Evolutionary conservation across 306 rosid species (phyloP), one percentile per base, ranked within the genome.

Genomic region (Crataegus laevigata): DNA sequence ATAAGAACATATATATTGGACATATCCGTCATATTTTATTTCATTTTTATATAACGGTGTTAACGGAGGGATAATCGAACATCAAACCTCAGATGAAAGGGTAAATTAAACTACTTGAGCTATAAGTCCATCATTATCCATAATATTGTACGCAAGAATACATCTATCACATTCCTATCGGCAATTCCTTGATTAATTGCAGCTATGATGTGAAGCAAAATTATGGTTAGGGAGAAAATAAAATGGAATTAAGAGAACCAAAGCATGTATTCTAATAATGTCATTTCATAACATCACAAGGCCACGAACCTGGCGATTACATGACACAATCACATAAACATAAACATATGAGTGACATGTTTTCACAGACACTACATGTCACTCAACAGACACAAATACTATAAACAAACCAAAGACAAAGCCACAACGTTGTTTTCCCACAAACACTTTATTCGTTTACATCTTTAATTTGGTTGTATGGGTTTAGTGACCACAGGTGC

Each of bases 401-500:
- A 28, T 50, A 47, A 69, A 71, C 54, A 66, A 29, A 77, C 54
- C 43, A 75, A 55, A 67, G 66, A 64, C 1, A 30, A 62, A 63
- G 32, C 52, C 79, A 73, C 78, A 62, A 57, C 59, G 75, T 80
- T 83, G 78, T 88, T 17, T 86, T 11, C 43, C 7, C 50, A 72
- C n/a, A 42, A 77, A 9, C 65, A 73, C n/a, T n/a, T 50, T n/a
- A 36, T 36, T 36, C 40, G 40, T 7, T 36, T 66, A 66, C 68
- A 55, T 80, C 9, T 61, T 80, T 81, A 79, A 30, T 36, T 21
- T 66, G 26, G 1, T 68, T 69, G 59, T 25, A 3, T 51, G 59
- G 68, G 55, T 70, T 86, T 80, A 91, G 12, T 76, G 62, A 67
- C 87, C 86, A 40, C 98, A 93, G 36, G 82, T 70, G 88, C 98